A percentile compares a stretch with the other conserved stretches of the same genome.
Evolutionary conservation across 2,329 filamentous ascomycete genomes (phyloP).

Genomic region (Lojkania enalia): DNA sequence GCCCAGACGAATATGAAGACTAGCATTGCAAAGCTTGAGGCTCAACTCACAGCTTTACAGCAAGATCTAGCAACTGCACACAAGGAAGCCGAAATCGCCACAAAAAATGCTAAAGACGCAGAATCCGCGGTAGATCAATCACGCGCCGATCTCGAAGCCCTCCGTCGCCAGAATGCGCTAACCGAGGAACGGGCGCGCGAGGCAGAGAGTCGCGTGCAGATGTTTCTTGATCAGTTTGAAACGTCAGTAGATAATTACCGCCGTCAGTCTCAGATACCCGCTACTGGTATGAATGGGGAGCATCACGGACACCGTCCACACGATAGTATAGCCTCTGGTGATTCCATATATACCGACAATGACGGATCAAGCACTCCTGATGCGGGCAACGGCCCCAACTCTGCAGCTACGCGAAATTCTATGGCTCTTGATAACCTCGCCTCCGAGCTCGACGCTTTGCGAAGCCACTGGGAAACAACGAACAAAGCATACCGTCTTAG

Average conservation of each 20-base stretch:
- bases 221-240: conserved; percentile 93
- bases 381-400: conserved; percentile 31
- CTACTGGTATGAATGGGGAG: conserved; percentile 38
- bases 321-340: conserved; percentile 64
- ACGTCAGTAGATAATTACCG: conserved; percentile 93
- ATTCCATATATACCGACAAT: conserved; percentile 53
- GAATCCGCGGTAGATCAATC: conserved; percentile 57
- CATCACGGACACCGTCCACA: conserved; percentile 48
- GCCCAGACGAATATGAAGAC: conserved; percentile 70
- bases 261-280: conserved; percentile 63
- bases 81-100: conserved; percentile 70
- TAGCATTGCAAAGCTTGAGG: conserved; percentile 70
- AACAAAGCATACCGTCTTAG: conserved; percentile 94
- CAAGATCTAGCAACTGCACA: conserved; percentile 69
- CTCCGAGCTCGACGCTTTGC: conserved; percentile 85
- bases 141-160: conserved; percentile 72
- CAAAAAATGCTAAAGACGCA: conserved; percentile 56
- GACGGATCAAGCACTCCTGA: conserved; percentile 42
- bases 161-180: conserved; percentile 78
- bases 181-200: conserved; percentile 85
- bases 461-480: conserved; percentile 92
- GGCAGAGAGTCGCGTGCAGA: conserved; percentile 88
- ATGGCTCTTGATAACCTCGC: conserved; percentile 87
- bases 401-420: conserved; percentile 56
- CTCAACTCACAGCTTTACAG: conserved; percentile 68